These are phyloP conservation scores for Leishmania braziliensis DNA, from an alignment of 208 protist species.

Conservation along the genomic window DNA sequence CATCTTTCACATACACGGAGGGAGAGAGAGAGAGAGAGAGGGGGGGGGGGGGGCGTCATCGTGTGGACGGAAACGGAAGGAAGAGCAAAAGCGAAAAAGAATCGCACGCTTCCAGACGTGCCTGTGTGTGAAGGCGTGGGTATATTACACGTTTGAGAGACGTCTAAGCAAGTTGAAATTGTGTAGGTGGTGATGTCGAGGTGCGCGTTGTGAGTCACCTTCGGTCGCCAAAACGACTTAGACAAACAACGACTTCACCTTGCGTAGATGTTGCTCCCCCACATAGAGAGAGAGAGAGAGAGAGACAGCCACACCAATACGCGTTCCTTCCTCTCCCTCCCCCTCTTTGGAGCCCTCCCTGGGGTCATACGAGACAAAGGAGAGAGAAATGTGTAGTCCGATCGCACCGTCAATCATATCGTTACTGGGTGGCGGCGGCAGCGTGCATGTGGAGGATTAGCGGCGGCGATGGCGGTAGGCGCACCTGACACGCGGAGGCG, in stretches of 20 bases:
- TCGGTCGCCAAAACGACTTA: background rate
- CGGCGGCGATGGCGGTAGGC: conserved; percentile 65
- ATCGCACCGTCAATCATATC: background rate
- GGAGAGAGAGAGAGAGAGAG: background rate
- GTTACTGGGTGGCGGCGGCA: background rate
- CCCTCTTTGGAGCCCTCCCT: background rate
- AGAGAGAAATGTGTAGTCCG: too few relatives aligned
- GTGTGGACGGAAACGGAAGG: background rate
- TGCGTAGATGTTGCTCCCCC: background rate
- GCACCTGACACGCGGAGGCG: conserved; percentile 25
- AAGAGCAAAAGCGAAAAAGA: background rate
- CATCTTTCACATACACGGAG: background rate
- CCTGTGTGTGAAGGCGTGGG: background rate
- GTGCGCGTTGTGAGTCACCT: background rate
- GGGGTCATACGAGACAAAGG: background rate
- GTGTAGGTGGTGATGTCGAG: background rate
- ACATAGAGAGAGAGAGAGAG: background rate
- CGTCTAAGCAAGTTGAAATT: background rate
- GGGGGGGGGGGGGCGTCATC: background rate
- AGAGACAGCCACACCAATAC: background rate
- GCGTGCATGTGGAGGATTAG: conserved; percentile 54
- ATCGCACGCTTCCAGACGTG: background rate
- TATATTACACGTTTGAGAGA: background rate
- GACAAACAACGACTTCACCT: background rate
- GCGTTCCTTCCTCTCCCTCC: background rate